Conservation (phyloP, 257 asterid species). For the Henckelia pumila region DNA sequence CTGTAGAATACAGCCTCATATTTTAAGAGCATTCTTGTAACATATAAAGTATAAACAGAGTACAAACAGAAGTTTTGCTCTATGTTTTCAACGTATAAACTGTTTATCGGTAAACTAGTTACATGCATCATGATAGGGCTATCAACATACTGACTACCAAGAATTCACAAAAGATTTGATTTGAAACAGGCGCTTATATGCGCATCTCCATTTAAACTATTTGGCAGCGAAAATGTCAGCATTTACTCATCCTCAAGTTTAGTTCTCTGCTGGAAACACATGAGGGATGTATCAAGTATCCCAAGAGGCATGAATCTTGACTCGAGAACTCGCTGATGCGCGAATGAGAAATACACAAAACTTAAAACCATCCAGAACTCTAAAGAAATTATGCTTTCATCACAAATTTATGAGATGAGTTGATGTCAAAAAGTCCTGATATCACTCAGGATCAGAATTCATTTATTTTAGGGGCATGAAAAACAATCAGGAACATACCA, state of each 20-base stretch:
- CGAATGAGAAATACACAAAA: too few relatives aligned
- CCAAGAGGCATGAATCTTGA: too few relatives aligned
- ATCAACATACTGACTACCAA: background rate
- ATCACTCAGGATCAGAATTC: background rate
- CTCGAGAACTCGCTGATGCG: too few relatives aligned
- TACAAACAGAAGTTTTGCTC: too few relatives aligned
- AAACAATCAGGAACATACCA: background rate
- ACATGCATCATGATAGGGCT: background rate
- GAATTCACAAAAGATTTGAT: background rate
- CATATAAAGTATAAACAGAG: background rate
- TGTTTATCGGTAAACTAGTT: background rate
- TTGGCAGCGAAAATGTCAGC: too few relatives aligned
- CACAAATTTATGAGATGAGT: background rate
- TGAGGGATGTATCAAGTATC: background rate
- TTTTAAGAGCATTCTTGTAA: background rate
- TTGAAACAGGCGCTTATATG: background rate
- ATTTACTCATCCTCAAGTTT: background rate
- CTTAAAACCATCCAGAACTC: background rate
- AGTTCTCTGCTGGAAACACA: background rate
- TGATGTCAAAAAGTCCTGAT: too few relatives aligned
- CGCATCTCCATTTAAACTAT: too few relatives aligned
- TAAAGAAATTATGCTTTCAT: background rate
- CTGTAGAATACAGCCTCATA: slow-evolving; percentile 27
- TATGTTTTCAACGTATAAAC: background rate
- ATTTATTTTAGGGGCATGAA: background rate